Conservation (phyloP, 768 basidiomycete genomes). For the Leccinum pellstonianum region DNA sequence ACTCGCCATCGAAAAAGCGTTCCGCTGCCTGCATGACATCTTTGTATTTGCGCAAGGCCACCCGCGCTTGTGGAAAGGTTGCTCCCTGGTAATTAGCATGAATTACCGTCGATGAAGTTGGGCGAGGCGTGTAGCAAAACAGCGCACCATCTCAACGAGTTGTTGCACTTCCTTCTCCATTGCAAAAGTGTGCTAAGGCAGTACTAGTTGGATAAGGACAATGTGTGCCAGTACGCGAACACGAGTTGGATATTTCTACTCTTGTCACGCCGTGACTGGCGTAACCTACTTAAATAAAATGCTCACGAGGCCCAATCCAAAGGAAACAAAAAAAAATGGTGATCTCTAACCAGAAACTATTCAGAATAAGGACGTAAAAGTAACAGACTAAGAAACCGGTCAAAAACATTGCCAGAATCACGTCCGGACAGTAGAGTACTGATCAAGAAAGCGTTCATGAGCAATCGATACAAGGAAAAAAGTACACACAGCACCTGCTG, state of each 20-base stretch:
- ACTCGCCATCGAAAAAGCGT: slow-evolving; percentile 79
- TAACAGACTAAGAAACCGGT: slow-evolving; percentile 9
- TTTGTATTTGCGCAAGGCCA: slow-evolving; percentile 75
- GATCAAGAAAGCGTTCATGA: slow-evolving; percentile 17
- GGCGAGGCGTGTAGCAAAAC: neutral
- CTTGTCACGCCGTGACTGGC: slow-evolving; percentile 25
- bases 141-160: slow-evolving; percentile 58
- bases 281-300: slow-evolving; percentile 25
- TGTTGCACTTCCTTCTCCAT: slow-evolving; percentile 59
- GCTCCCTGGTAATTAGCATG: slow-evolving; percentile 60
- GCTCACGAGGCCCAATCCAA: slow-evolving; percentile 15
- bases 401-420: slow-evolving; percentile 4
- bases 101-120: slow-evolving; percentile 2
- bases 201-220: slow-evolving; percentile 9
- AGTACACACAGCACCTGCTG: slow-evolving; percentile 29
- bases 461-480: slow-evolving; percentile 27
- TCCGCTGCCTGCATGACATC: slow-evolving; percentile 95
- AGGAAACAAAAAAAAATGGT: slow-evolving; percentile 5
- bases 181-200: slow-evolving; percentile 6
- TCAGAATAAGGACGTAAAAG: slow-evolving; percentile 1
- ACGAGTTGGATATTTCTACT: slow-evolving; percentile 19
- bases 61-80: slow-evolving; percentile 74
- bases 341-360: neutral
- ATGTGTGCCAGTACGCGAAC: slow-evolving; percentile 22
- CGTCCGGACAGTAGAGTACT: slow-evolving; percentile 8